These are phyloP conservation scores for Trametes hirsuta DNA, from an alignment of 1,284 basidiomycete genomes.

Conservation along the genomic window DNA sequence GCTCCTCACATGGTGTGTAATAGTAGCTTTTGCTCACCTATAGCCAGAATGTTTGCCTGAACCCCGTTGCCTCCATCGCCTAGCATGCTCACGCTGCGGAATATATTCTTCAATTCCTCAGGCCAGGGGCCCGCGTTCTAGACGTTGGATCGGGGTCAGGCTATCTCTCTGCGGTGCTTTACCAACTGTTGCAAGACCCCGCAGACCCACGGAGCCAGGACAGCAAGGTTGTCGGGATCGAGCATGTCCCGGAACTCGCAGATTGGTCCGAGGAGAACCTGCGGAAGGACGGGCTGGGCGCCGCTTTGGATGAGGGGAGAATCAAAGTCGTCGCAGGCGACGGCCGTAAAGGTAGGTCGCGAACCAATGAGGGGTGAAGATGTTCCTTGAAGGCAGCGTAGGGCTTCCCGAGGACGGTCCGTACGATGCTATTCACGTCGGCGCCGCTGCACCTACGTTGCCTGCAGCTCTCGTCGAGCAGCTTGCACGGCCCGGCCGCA, in stretches of 20 bases:
- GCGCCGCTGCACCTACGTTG: slow-evolving; percentile 85
- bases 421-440: slow-evolving; percentile 92
- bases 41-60: neutral
- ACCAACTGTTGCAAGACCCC: slow-evolving; percentile 62
- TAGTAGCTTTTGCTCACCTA: neutral
- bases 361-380: neutral
- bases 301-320: slow-evolving; percentile 51
- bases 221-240: slow-evolving; percentile 85
- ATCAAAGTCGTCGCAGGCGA: slow-evolving; percentile 79
- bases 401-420: slow-evolving; percentile 53
- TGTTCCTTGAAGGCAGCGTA: neutral
- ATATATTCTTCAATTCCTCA: slow-evolving; percentile 70
- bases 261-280: slow-evolving; percentile 76
- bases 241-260: slow-evolving; percentile 84
- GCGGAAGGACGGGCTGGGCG: slow-evolving; percentile 63
- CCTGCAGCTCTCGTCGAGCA: slow-evolving; percentile 80
- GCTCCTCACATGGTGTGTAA: slow-evolving; percentile 84
- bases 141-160: slow-evolving; percentile 85
- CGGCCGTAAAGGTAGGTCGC: slow-evolving; percentile 68
- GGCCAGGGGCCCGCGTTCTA: slow-evolving; percentile 73
- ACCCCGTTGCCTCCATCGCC: neutral
- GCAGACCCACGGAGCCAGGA: slow-evolving; percentile 32
- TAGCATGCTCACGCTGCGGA: slow-evolving; percentile 85
- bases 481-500: slow-evolving; percentile 82
- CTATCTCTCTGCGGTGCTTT: slow-evolving; percentile 77